Base-by-base conservation (phyloP, 2,329 filamentous ascomycete species). In the Trichoderma guizhouense region DNA sequence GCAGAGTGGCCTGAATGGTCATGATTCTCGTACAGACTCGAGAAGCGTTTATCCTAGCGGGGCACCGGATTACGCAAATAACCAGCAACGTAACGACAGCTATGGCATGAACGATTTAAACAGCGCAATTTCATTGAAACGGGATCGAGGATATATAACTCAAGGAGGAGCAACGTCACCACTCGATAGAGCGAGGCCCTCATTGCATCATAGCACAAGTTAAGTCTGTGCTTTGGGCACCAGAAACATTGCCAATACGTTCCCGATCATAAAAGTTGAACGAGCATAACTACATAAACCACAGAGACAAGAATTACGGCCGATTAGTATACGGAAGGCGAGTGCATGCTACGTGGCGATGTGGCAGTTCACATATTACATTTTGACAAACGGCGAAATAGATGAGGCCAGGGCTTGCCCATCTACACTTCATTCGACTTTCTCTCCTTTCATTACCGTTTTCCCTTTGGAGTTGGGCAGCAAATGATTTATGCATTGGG, bases 1-100 rank as follows among this genome's bases (percentile, higher is more conserved):
- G 72, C 83, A 64, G 24, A 63, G 28, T 14, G 60, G 71, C 14
- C n/a, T 67, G 62, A 62, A 47, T 5, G 79, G 76, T 69, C 79
- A 81, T 21, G 79, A 74, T 14, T 58, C 81, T 14, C 79, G 83
- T 73, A 85, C 84, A 5, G 82, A 84, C 11, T 84, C 86, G 78
- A 80, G 84, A 70, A 84, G 85, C 72, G 79, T 80, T 0, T 86
- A 86, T 73, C 79, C 81, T 18, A 79, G 80, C 62, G 79, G 80
- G 7, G 74, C 80, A n/a, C 73, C 78, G 51, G 73, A 74, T 30
- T 77, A 76, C 62, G n/a, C 53, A n/a, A 67, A 69, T 24, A 61
- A 53, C 28, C 72, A 72, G 34, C 62, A 71, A 30, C 66, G 66
- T 6, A 53, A 66, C 24, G 71, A 72, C 24, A 55, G 32, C 61